These are phyloP conservation scores for Mycena haematopus DNA, from an alignment of 768 basidiomycete genomes.

Conservation along the genomic window DNA sequence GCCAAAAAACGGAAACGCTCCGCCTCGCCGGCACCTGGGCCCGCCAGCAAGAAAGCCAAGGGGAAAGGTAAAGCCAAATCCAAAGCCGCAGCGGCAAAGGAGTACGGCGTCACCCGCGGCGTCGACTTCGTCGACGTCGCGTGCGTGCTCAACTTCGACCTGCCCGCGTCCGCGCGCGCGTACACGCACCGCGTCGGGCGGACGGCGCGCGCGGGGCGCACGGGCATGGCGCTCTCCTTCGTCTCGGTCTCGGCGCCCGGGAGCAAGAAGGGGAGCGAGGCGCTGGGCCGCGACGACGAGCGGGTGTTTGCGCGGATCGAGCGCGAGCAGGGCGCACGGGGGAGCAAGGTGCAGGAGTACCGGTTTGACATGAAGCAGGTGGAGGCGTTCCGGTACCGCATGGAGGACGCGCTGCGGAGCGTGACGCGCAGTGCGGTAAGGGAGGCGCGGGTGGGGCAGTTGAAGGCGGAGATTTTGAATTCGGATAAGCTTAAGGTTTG, in stretches of 20 bases:
- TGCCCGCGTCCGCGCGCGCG: slow-evolving; percentile 84
- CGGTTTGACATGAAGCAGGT: slow-evolving; percentile 95
- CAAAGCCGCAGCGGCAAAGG: slow-evolving; percentile 57
- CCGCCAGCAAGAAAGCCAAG: slow-evolving; percentile 51
- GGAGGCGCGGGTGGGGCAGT: slow-evolving; percentile 92
- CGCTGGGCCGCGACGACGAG: slow-evolving; percentile 72
- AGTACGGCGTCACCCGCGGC: slow-evolving; percentile 94
- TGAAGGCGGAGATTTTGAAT: slow-evolving; percentile 92
- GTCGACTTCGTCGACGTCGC: slow-evolving; percentile 97
- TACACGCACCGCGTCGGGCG: slow-evolving; percentile 97
- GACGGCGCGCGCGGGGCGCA: slow-evolving; percentile 94
- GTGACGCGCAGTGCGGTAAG: slow-evolving; percentile 87
- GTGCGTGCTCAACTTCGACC: slow-evolving; percentile 97
- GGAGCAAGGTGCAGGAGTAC: slow-evolving; percentile 82
- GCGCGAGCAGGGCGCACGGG: slow-evolving; percentile 68
- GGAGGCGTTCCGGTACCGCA: slow-evolving; percentile 96
- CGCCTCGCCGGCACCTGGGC: slow-evolving; percentile 44
- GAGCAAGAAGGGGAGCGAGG: slow-evolving; percentile 62
- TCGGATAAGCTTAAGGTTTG: slow-evolving; percentile 95
- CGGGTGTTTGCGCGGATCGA: slow-evolving; percentile 78
- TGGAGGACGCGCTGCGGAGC: slow-evolving; percentile 92
- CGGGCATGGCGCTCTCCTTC: slow-evolving; percentile 91
- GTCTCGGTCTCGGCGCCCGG: slow-evolving; percentile 76
- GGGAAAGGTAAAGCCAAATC: slow-evolving; percentile 57
- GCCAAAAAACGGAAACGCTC: slow-evolving; percentile 66